Conservation (phyloP, 768 basidiomycete species). For the Psilocybe cubensis region DNA sequence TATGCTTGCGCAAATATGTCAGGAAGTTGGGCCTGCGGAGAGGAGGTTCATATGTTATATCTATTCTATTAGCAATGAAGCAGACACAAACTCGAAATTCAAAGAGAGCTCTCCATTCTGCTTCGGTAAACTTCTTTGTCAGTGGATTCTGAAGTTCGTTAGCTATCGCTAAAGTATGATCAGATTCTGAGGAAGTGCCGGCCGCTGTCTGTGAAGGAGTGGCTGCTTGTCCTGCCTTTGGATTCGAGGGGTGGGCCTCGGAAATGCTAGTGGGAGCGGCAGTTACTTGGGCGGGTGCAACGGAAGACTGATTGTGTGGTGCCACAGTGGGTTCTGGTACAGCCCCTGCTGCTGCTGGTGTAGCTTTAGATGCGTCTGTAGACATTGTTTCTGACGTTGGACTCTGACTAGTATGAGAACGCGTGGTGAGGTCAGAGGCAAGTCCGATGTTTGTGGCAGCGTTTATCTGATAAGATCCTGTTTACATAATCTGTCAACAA, state of each 20-base stretch:
- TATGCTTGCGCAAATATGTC: constrained; percentile 62
- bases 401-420: not conserved
- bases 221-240: constrained; percentile 13
- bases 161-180: constrained; percentile 13
- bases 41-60: not conserved
- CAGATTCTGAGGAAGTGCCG: constrained; percentile 9
- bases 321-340: constrained; percentile 11
- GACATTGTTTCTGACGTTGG: constrained; percentile 12
- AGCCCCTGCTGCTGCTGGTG: constrained; percentile 8
- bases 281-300: constrained; percentile 10
- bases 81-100: constrained; percentile 60
- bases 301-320: constrained; percentile 16
- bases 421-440: not conserved
- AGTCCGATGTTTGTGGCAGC: not conserved
- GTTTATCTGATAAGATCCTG: constrained; percentile 30
- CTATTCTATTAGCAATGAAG: not conserved
- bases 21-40: constrained; percentile 45
- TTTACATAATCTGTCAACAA: constrained; percentile 12
- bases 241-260: not conserved
- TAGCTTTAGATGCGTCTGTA: not conserved
- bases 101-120: constrained; percentile 74
- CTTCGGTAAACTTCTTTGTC: constrained; percentile 68
- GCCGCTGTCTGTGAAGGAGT: constrained; percentile 7
- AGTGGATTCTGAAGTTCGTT: constrained; percentile 70
- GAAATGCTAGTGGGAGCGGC: not conserved